Evolutionary conservation across 2,329 filamentous ascomycete genomes (phyloP).

Genomic region (Trichoderma oligosporum): DNA sequence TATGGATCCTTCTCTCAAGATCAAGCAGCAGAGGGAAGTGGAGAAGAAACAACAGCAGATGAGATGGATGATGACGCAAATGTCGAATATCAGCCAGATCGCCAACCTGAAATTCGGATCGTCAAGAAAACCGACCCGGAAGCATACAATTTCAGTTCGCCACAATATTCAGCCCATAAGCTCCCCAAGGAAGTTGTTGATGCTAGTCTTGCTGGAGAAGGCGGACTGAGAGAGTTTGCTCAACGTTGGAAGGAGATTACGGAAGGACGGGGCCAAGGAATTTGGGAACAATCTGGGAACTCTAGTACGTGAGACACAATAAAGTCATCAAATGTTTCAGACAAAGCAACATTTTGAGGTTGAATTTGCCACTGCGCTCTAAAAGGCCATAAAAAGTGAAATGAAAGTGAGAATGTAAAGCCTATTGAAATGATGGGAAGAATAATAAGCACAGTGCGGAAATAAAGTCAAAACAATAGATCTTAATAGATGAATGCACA

Average conservation of each 20-base stretch:
- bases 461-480: background rate
- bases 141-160: constrained; percentile 78
- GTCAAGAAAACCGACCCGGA: constrained; percentile 82
- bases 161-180: constrained; percentile 93
- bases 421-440: too few species aligned
- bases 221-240: constrained; percentile 76
- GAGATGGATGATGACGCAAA: constrained; percentile 38
- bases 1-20: constrained; percentile 42
- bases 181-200: constrained; percentile 88
- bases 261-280: constrained; percentile 38
- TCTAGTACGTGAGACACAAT: constrained; percentile 3
- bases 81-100: constrained; percentile 53
- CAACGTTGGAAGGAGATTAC: constrained; percentile 66
- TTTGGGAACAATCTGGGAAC: constrained; percentile 36
- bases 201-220: constrained; percentile 63
- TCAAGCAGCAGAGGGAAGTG: constrained; percentile 34
- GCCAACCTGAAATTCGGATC: constrained; percentile 74
- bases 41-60: constrained; percentile 37
- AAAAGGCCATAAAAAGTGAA: background rate
- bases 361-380: background rate
- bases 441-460: background rate
- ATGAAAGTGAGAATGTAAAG: background rate
- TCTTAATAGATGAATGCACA: background rate
- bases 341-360: too few species aligned
- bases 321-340: background rate